Evolutionary conservation across 345 rosid genomes (phyloP).

Genomic region (Linum tenue): DNA sequence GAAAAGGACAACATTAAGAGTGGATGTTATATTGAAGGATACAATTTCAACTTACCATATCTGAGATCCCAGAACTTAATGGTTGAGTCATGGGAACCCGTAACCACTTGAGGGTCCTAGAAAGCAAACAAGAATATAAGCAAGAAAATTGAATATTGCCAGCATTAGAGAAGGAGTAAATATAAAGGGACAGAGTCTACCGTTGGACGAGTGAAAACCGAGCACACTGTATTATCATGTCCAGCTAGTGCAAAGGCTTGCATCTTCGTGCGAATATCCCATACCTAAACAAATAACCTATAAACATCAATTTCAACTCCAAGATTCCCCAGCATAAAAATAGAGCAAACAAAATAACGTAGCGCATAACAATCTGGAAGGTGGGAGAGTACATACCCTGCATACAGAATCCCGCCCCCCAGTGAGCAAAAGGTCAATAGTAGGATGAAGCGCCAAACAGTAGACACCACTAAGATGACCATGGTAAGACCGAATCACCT

Average conservation of each 20-base stretch:
- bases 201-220: constrained; percentile 85
- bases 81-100: constrained; percentile 95
- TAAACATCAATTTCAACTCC: constrained; percentile 10
- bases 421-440: constrained; percentile 74
- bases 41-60: constrained; percentile 44
- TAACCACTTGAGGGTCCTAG: constrained; percentile 98
- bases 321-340: constrained; percentile 11
- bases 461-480: constrained; percentile 98
- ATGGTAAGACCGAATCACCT: constrained; percentile 95
- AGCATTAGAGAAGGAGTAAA: neutral
- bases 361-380: neutral
- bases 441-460: constrained; percentile 97
- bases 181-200: constrained; percentile 27
- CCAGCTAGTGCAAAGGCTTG: constrained; percentile 93
- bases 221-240: constrained; percentile 93
- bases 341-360: neutral
- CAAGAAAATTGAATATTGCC: neutral
- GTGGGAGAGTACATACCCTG: constrained; percentile 43
- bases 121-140: constrained; percentile 1
- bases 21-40: too few species aligned
- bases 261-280: constrained; percentile 97
- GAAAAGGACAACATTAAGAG: neutral
- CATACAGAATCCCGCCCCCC: constrained; percentile 99
- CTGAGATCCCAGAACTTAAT: constrained; percentile 98
- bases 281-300: constrained; percentile 47